These are phyloP conservation scores for Pleurotus tuber-regium DNA, from an alignment of 768 basidiomycete genomes.

Conservation along the genomic window DNA sequence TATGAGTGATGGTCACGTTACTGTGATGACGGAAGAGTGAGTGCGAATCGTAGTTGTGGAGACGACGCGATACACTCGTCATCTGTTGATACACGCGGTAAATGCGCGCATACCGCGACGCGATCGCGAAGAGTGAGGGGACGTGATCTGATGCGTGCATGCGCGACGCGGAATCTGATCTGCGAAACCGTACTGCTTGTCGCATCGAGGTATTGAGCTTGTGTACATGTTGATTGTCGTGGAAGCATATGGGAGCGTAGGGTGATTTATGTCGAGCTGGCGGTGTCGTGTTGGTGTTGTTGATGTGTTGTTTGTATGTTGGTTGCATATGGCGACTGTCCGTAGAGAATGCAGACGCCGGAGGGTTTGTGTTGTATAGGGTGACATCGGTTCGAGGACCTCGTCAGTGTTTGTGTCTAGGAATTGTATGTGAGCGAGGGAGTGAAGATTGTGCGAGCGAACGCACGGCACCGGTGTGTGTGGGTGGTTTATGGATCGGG, in stretches of 20 bases:
- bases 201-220: too few relatives aligned
- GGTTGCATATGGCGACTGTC: background rate
- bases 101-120: too few relatives aligned
- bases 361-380: background rate
- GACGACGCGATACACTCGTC: background rate
- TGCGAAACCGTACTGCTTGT: too few relatives aligned
- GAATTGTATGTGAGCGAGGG: background rate
- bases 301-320: background rate
- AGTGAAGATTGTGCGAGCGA: background rate
- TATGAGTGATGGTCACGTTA: background rate
- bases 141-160: background rate
- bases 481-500: background rate
- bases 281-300: background rate
- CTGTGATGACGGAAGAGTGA: background rate
- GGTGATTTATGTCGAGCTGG: too few relatives aligned
- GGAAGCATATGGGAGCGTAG: too few relatives aligned
- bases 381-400: background rate
- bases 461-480: background rate
- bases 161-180: background rate
- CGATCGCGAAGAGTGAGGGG: too few relatives aligned
- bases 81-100: background rate
- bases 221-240: too few relatives aligned
- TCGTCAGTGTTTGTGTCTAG: background rate
- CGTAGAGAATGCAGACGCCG: slow-evolving; percentile 1
- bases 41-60: background rate